phyloP scores from a whole-genome alignment of 1,284 basidiomycete genomes.

The Austropuccinia psidii region DNA sequence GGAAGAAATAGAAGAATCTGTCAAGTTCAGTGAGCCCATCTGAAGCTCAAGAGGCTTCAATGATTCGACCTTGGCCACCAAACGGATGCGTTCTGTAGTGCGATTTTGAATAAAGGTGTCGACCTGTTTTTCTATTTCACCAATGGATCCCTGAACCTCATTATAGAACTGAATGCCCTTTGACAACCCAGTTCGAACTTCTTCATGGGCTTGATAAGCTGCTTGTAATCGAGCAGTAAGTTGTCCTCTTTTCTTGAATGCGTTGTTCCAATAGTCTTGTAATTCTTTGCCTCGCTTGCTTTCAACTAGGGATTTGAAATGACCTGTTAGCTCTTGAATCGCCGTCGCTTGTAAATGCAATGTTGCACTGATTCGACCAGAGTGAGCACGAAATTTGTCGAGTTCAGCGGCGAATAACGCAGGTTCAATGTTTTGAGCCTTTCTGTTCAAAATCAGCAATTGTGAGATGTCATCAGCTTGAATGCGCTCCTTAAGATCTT shows the following conservation, averaged over 20 bases:
- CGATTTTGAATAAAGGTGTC: slow-evolving; percentile 79
- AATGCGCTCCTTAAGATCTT: slow-evolving; percentile 92
- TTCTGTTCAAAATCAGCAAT: slow-evolving; percentile 79
- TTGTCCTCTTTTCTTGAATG: slow-evolving; percentile 67
- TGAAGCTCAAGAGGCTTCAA: slow-evolving; percentile 47
- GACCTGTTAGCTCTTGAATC: slow-evolving; percentile 49
- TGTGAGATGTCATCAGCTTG: slow-evolving; percentile 96
- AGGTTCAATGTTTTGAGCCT: slow-evolving; percentile 66
- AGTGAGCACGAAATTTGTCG: slow-evolving; percentile 89
- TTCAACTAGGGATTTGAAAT: slow-evolving; percentile 59
- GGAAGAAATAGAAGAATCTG: slow-evolving; percentile 34
- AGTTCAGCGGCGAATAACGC: slow-evolving; percentile 84
- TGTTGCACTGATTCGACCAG: slow-evolving; percentile 67
- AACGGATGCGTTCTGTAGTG: slow-evolving; percentile 58
- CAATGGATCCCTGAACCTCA: slow-evolving; percentile 4
- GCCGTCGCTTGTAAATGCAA: slow-evolving; percentile 66
- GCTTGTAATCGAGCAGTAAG: slow-evolving; percentile 62
- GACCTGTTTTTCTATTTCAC: slow-evolving; percentile 59
- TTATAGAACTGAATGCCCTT: slow-evolving; percentile 50
- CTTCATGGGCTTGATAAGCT: slow-evolving; percentile 73
- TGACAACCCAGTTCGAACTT: slow-evolving; percentile 74
- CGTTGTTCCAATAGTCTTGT: slow-evolving; percentile 68
- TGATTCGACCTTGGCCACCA: slow-evolving; percentile 60
- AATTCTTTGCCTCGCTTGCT: slow-evolving; percentile 62
- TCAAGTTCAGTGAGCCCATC: slow-evolving; percentile 33